phyloP scores from a whole-genome alignment of 805 yeast species.

The Brettanomyces bruxellensis region DNA sequence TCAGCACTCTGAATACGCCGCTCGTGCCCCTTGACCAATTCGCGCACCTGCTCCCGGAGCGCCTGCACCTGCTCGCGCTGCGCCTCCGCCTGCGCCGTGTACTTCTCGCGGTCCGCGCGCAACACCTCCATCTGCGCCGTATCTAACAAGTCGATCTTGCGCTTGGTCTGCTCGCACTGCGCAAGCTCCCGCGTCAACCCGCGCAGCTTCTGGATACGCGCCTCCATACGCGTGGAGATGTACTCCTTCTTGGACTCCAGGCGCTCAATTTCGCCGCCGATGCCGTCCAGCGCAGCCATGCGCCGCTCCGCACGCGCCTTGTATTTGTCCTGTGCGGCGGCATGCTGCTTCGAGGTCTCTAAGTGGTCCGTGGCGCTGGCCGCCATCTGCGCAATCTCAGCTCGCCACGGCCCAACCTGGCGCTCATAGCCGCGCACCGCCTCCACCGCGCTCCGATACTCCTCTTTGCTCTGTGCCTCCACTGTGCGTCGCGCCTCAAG shows the following conservation, averaged over 20 bases:
- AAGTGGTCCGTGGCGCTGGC: slow-evolving; percentile 11
- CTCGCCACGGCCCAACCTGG: slow-evolving; percentile 5
- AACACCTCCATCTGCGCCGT: slow-evolving; percentile 16
- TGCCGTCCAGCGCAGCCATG: neutral
- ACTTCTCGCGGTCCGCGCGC: slow-evolving; percentile 18
- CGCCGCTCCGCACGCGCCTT: neutral
- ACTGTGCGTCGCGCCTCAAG: slow-evolving; percentile 27
- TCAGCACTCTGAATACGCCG: neutral
- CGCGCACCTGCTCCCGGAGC: too few relatives aligned
- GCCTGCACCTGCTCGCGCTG: slow-evolving; percentile 3
- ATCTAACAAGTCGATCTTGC: slow-evolving; percentile 6
- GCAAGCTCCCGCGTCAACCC: slow-evolving; percentile 18
- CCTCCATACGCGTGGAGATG: neutral
- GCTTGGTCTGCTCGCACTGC: slow-evolving; percentile 19
- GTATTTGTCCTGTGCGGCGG: neutral
- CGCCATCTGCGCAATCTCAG: slow-evolving; percentile 12
- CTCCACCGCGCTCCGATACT: slow-evolving; percentile 4
- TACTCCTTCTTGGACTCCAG: neutral
- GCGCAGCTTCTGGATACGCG: slow-evolving; percentile 5
- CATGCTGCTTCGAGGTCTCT: slow-evolving; percentile 7
- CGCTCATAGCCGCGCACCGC: slow-evolving; percentile 11
- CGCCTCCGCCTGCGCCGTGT: slow-evolving; percentile 8
- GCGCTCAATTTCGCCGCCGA: neutral
- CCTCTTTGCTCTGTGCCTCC: slow-evolving; percentile 18
- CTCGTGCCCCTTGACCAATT: neutral